Evolutionary conservation across 164 flowering plant genomes (phyloP), one percentile per base, ranked within the genome.

Genomic region (Saururus chinensis): DNA sequence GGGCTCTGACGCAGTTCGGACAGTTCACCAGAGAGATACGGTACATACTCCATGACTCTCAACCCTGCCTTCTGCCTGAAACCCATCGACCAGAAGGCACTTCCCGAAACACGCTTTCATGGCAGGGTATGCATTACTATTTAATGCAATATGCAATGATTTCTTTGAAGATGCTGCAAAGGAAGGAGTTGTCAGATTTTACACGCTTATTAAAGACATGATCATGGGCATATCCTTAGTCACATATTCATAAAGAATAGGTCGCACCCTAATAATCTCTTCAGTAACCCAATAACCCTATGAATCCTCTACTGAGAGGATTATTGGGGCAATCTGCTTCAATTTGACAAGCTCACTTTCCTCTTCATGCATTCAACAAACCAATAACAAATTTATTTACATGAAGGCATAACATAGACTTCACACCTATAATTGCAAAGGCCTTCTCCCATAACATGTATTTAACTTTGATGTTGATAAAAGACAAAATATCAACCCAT

Each of bases 371-470:
- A 54, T 66, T 66, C 59, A 86, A 40, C 9, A 60, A 65, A 59
- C 55, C 68, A 21, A 70, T 57, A 52, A 84, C 55, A 24, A 84
- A 70, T 21, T 52, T 66, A 41, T 78, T 75, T 20, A 66, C 68
- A 71, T 85, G 89, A 4, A 92, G 60, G 55, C 0, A 82, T 93
- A 40, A 95, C 92, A 77, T 92, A 92, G 66, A 92, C 95, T 92
- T 92, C 23, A 92, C 89, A 41, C 96, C 95, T 52, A 92, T 79
- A 41, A 92, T 85, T 1, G 87, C 95, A 71, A 91, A 86, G 40
- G 80, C 86, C 62, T 86, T 91, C 76, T 91, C 97, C 69, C 97
- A 60, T 77, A 84, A 54, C 97, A 96, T 91, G 83, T 60, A 68
- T 56, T 60, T 14, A 10, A 22, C 12, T 22, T 30, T 30, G 37